Evolutionary conservation across 495 filamentous ascomycete species (phyloP), one percentile per base, ranked within the genome.

Genomic region (Penicillium parvum): DNA sequence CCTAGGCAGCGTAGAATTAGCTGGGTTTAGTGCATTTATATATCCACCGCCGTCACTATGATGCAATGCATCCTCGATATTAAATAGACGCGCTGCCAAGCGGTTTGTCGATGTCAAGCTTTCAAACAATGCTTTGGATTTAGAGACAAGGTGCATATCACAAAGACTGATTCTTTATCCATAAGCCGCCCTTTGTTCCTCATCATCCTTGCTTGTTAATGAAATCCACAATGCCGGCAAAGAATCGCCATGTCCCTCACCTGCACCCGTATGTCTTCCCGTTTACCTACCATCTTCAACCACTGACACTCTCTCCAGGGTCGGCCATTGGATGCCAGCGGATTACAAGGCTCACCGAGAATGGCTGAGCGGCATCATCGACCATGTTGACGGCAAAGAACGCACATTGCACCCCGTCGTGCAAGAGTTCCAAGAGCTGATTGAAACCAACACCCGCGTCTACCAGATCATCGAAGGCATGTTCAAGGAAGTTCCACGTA

Each of bases 401-500:
- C 15, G 43, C 2, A 10, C 39, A 5, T 36, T 70, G 0, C 66
- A 70, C 36, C 66, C 66, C 0, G 66, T 66, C 2, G 38, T 70
- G 1, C 8, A 63, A 37, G 68, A 71, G 34, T 75, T 77, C 52
- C 53, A 73, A 36, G 23, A 58, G 6, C 53, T 75, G n/a, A 73
- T 77, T 37, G 70, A 75, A 45, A 52, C 42, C 14, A 72, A 72
- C 50, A 54, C 65, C 3, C 45, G 56, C 4, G 49, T 72, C 10
- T 66, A 62, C 52, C 57, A 65, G 55, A 60, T 73, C 25, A 23
- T 66, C 18, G 38, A 52, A 3, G 45, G 57, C 26, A 87, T 87
- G 84, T 86, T 85, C 65, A 64, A 74, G 16, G 77, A 88, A 60
- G 65, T 90, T 25, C 85, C 85, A 0, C 49, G 52, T 26, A 63